phyloP scores from a whole-genome alignment of 768 basidiomycete species.

The Arthromyces matolae region DNA sequence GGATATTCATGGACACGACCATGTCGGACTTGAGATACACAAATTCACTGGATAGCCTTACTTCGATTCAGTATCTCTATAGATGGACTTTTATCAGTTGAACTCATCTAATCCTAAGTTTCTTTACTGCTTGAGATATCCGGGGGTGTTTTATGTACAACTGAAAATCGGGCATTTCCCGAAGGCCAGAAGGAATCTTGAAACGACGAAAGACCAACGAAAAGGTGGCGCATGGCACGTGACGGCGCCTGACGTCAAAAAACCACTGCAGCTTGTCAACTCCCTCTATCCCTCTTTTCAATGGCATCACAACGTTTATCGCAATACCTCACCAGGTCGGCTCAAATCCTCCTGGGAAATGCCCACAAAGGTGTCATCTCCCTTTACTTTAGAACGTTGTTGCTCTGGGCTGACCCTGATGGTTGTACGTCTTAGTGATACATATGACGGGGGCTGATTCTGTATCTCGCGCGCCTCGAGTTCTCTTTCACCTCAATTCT shows the following conservation, averaged over 20 bases:
- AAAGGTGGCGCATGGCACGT: too few species aligned
- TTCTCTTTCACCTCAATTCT: slow-evolving; percentile 64
- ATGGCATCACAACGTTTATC: slow-evolving; percentile 32
- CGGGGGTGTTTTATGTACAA: too few species aligned
- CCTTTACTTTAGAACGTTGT: not conserved
- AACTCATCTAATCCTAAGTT: too few species aligned
- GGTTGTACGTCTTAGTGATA: slow-evolving; percentile 44
- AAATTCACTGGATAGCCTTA: too few species aligned
- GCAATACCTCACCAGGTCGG: slow-evolving; percentile 36
- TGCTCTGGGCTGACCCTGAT: not conserved
- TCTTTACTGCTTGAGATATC: too few species aligned
- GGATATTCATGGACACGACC: too few species aligned
- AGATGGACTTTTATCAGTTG: too few species aligned
- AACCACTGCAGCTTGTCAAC: not conserved
- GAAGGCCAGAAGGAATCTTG: too few species aligned
- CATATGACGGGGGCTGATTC: slow-evolving; percentile 75
- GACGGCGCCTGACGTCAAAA: slow-evolving; percentile 7
- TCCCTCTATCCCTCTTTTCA: not conserved
- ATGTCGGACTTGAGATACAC: too few species aligned
- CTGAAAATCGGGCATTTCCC: too few species aligned
- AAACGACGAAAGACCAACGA: too few species aligned
- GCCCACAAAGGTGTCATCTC: slow-evolving; percentile 31
- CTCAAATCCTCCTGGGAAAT: slow-evolving; percentile 32
- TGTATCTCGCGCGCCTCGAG: slow-evolving; percentile 56
- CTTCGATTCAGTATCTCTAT: too few species aligned